Percentiles rank a stretch among this genome's conserved stretches.
Conservation (phyloP, 768 basidiomycete species). For the Hemileccinum impolitum region DNA sequence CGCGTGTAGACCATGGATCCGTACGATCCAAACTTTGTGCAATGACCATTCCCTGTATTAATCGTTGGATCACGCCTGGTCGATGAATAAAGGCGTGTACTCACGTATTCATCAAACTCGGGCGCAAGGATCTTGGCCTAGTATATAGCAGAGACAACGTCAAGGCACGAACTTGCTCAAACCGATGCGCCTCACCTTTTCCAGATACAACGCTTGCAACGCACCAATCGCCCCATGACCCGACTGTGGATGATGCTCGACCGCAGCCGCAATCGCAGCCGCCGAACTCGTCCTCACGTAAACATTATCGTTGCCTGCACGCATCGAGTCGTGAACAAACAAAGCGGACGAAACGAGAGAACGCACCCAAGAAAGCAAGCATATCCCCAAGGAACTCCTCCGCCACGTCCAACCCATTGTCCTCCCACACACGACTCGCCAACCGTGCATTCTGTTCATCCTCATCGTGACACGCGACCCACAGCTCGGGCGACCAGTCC, state of each 20-base stretch:
- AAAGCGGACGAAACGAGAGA: too few relatives aligned
- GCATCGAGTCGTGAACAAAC: too few relatives aligned
- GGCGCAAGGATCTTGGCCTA: conserved; percentile 85
- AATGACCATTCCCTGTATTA: conserved; percentile 83
- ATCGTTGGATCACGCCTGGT: neutral
- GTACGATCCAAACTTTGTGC: conserved; percentile 78
- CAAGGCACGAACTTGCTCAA: neutral
- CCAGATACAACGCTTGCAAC: conserved; percentile 73
- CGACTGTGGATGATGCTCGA: conserved; percentile 65
- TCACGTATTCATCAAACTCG: conserved; percentile 89
- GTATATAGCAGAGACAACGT: neutral
- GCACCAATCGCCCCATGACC: conserved; percentile 44
- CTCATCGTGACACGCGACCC: conserved; percentile 86
- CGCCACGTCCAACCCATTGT: conserved; percentile 87
- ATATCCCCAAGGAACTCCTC: conserved; percentile 57
- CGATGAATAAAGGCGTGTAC: conserved; percentile 24
- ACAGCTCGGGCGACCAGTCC: conserved; percentile 88
- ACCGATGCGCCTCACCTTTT: conserved; percentile 51
- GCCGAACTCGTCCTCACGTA: conserved; percentile 78
- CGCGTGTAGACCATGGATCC: conserved; percentile 85
- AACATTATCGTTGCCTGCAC: conserved; percentile 68
- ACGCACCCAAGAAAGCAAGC: conserved; percentile 63
- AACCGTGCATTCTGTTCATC: conserved; percentile 85
- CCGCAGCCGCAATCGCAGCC: conserved; percentile 70
- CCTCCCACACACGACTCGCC: conserved; percentile 86